phyloP scores from a whole-genome alignment of 139 green algal genomes.

The Closterium sp. region DNA sequence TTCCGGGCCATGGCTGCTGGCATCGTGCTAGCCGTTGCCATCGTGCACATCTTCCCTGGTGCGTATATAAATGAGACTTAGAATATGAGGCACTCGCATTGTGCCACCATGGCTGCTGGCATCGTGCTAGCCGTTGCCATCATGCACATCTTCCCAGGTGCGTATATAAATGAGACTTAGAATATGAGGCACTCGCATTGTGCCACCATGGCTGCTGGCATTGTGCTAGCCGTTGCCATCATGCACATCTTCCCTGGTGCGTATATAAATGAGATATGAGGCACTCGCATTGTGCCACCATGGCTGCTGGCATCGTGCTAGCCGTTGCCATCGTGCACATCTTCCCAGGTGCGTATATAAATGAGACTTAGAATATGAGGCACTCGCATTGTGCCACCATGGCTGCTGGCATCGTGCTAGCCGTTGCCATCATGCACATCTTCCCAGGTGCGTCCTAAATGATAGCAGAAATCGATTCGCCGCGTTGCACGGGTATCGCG shows the following conservation, averaged over 20 bases:
- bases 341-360: neutral
- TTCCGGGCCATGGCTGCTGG: constrained; percentile 17
- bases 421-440: constrained; percentile 13
- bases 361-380: too few relatives aligned
- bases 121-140: constrained; percentile 18
- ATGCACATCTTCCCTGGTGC: constrained; percentile 21
- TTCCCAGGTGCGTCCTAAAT: neutral
- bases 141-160: constrained; percentile 25
- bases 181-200: too few relatives aligned
- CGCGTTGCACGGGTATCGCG: too few relatives aligned
- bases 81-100: too few relatives aligned
- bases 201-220: constrained; percentile 20
- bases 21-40: constrained; percentile 12
- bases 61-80: neutral
- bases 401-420: constrained; percentile 25
- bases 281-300: too few relatives aligned
- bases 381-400: too few relatives aligned
- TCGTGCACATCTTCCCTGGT: constrained; percentile 32
- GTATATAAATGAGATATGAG: neutral
- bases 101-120: constrained; percentile 14
- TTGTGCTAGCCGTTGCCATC: constrained; percentile 15
- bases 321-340: constrained; percentile 19
- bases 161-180: too few relatives aligned
- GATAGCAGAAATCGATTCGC: too few relatives aligned
- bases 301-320: constrained; percentile 23